Conservation (phyloP, 208 protist genomes). For the Crithidia expoeki region DNA sequence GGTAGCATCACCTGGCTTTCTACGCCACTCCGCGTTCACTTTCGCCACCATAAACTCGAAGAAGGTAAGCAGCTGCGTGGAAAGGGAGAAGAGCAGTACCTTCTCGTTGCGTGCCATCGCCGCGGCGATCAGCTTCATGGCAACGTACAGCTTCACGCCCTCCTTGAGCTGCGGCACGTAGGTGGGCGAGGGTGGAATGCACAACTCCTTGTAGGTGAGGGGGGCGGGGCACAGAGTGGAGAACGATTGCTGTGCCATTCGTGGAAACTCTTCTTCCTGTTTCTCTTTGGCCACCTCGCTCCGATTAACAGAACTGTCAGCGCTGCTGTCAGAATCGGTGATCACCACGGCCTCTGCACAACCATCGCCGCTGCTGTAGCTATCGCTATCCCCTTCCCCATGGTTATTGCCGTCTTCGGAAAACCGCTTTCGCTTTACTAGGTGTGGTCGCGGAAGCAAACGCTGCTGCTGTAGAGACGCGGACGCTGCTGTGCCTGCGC, state of each 20-base stretch:
- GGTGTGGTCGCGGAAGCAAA: neutral
- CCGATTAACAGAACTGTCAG: conserved; percentile 11
- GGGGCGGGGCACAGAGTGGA: conserved; percentile 18
- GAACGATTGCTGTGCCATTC: conserved; percentile 33
- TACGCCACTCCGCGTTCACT: conserved; percentile 46
- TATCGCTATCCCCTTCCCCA: neutral
- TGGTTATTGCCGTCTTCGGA: neutral
- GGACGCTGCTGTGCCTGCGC: neutral
- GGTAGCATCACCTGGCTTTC: conserved; percentile 18
- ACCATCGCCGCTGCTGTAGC: conserved; percentile 17
- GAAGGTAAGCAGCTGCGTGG: conserved; percentile 76
- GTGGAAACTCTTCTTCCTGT: conserved; percentile 10
- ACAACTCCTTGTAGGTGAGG: conserved; percentile 35
- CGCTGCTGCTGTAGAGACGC: neutral
- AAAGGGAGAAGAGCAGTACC: conserved; percentile 80
- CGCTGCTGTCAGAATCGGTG: conserved; percentile 20
- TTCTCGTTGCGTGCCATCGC: conserved; percentile 59
- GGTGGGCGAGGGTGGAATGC: conserved; percentile 31
- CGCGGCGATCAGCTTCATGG: conserved; percentile 65
- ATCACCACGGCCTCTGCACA: conserved; percentile 1
- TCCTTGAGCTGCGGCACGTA: conserved; percentile 65
- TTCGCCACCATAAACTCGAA: conserved; percentile 65
- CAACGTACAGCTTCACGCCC: conserved; percentile 70
- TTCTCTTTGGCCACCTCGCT: conserved; percentile 8
- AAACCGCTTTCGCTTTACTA: neutral